Evolutionary conservation across 78 protist genomes (phyloP).

Genomic region (Diacronema lutheri): DNA sequence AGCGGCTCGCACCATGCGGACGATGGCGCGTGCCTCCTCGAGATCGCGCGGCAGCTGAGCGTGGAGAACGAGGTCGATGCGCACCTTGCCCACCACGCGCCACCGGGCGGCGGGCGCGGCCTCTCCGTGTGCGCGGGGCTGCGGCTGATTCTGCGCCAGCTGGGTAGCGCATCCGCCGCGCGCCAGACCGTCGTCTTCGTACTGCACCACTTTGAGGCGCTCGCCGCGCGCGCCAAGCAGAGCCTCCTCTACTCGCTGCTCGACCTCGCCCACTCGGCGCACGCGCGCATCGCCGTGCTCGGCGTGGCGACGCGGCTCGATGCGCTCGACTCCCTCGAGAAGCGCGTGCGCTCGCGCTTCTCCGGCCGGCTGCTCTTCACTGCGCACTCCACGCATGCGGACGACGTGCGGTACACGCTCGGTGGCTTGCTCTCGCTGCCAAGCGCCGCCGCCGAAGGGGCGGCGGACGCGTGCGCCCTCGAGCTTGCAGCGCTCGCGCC

Average conservation of each 20-base stretch:
- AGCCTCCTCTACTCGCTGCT: slow-evolving; percentile 10
- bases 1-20: not conserved
- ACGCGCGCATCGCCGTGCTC: slow-evolving; percentile 3
- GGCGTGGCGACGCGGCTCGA: not conserved
- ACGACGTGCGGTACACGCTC: too few relatives aligned
- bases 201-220: not conserved
- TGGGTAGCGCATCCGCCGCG: not conserved
- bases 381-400: not conserved
- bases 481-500: too few relatives aligned
- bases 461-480: too few relatives aligned
- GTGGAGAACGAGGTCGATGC: not conserved
- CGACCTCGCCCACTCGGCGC: not conserved
- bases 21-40: not conserved
- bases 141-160: not conserved
- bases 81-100: not conserved
- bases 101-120: not conserved
- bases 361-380: not conserved
- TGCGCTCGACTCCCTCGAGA: slow-evolving; percentile 5
- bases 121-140: not conserved
- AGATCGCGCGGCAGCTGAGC: not conserved
- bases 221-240: not conserved
- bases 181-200: not conserved
- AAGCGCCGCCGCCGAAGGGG: too few relatives aligned
- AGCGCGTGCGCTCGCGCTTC: slow-evolving; percentile 27
- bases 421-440: too few relatives aligned